A percentile compares a stretch with the other conserved stretches of the same genome.
Evolutionary conservation across 176 grass and related monocot species (phyloP).

Genomic region (Carex parvula): DNA sequence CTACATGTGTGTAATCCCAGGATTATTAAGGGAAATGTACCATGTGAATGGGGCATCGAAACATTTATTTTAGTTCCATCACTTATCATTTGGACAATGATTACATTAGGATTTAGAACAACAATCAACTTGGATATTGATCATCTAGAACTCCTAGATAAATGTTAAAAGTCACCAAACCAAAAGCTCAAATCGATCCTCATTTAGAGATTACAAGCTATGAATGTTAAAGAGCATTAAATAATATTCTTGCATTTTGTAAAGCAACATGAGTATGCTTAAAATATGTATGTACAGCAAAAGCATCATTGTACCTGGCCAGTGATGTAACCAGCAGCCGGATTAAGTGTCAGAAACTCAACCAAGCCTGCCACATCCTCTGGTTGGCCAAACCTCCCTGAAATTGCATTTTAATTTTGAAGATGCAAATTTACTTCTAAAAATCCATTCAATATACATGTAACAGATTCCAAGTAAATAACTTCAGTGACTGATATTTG

Average conservation of each 20-base stretch:
- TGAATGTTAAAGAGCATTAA: not conserved
- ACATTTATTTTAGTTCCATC: not conserved
- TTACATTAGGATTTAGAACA: too few relatives aligned
- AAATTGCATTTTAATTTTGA: conserved; percentile 1
- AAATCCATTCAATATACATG: not conserved
- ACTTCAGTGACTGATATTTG: not conserved
- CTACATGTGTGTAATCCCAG: too few relatives aligned
- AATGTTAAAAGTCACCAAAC: not conserved
- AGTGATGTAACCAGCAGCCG: conserved; percentile 66
- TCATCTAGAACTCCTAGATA: not conserved
- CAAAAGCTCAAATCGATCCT: not conserved
- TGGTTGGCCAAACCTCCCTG: conserved; percentile 81
- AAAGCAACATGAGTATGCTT: not conserved
- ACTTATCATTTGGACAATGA: not conserved
- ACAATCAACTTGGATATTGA: not conserved
- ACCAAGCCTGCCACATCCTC: conserved; percentile 82
- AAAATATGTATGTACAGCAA: not conserved
- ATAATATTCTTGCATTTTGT: not conserved
- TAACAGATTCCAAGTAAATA: not conserved
- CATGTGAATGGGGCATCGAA: not conserved
- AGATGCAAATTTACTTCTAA: conserved; percentile 9
- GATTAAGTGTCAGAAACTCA: conserved; percentile 56
- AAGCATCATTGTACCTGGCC: conserved; percentile 47
- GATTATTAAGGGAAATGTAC: not conserved
- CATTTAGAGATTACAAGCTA: not conserved